Conservation (phyloP, 495 filamentous ascomycete genomes). For the Hypoxylon cercidicola region DNA sequence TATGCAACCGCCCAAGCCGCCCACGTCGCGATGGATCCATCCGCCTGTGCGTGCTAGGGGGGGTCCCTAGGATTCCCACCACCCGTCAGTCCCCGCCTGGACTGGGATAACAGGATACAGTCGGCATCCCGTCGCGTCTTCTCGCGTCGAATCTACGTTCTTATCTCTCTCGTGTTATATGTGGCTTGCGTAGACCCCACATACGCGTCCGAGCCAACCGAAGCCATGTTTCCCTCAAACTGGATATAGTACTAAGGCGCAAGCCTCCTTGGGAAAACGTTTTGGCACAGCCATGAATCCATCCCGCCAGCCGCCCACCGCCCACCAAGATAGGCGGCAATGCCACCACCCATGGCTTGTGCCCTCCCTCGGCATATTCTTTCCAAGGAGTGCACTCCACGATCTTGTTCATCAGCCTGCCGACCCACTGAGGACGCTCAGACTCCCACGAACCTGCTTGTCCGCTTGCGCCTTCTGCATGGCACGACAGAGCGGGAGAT, state of each 20-base stretch:
- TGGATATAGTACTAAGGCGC: conserved; percentile 20
- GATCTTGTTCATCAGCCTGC: conserved; percentile 43
- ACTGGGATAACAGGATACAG: conserved; percentile 21
- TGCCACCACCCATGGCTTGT: conserved; percentile 36
- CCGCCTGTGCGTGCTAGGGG: conserved; percentile 9
- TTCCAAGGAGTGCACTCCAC: conserved; percentile 50
- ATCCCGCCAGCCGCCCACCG: conserved; percentile 13
- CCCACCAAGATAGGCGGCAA: conserved; percentile 22
- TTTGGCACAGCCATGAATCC: conserved; percentile 35
- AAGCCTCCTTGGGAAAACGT: conserved; percentile 29
- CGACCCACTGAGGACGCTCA: conserved; percentile 36
- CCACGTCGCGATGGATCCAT: conserved; percentile 34
- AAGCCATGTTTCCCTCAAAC: conserved; percentile 17
- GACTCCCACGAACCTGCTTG: conserved; percentile 40
- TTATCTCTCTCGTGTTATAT: conserved; percentile 47
- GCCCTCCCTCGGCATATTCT: conserved; percentile 45
- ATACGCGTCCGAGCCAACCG: conserved; percentile 38
- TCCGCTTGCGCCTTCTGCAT: conserved; percentile 46
- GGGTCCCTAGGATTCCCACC: conserved; percentile 13
- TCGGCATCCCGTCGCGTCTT: conserved; percentile 39
- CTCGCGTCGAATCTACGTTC: conserved; percentile 35
- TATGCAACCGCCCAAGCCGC: conserved; percentile 45
- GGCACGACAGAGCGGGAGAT: conserved; percentile 49
- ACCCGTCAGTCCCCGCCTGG: neutral
- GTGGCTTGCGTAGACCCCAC: conserved; percentile 43